Evolutionary conservation across 2,329 filamentous ascomycete species (phyloP), one percentile per base, ranked within the genome.

Genomic region (Capronia epimyces): DNA sequence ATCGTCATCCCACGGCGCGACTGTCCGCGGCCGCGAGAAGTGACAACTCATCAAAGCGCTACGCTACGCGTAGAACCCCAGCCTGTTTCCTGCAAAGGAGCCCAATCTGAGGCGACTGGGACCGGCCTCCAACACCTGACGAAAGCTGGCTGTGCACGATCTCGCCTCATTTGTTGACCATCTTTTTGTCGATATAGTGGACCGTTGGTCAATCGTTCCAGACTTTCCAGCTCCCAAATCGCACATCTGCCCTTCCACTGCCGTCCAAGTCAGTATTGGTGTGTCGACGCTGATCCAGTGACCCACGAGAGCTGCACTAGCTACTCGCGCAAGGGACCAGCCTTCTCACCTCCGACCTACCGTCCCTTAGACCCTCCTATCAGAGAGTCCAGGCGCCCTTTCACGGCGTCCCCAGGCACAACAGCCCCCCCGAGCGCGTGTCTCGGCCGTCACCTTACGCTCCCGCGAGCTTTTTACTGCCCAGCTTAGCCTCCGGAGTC

Each of bases 31-130:
- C 32, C 31, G 15, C 13, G 20, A 37, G 45, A 49, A 46, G 49
- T 69, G 69, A 70, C 70, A 71, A 70, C 69, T 64, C 69, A 72
- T 71, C 68, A 65, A 61, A 54, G 43, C 50, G 47, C 54, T 47
- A 47, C 62, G 55, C 60, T 55, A 59, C 59, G 56, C 61, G 20
- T 57, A 37, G 12, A 61, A 65, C 63, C 65, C 62, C 62, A 66
- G 61, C 66, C 25, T 42, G 34, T 20, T 62, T 63, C 60, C 61
- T 72, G 70, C 70, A 70, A 67, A 66, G 66, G 63, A 68, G 69
- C 70, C 69, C 69, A 71, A 72, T 69, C 32, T 47, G 46, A 57
- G 58, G 58, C 58, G 56, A 56, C 34, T 53, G 52, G 46, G 49
- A 46, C 47, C 53, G 46, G 53, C 42, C 52, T 13, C 42, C 40